Conservation (phyloP, 2,329 filamentous ascomycete genomes). For the Akanthomyces uredinophilus region DNA sequence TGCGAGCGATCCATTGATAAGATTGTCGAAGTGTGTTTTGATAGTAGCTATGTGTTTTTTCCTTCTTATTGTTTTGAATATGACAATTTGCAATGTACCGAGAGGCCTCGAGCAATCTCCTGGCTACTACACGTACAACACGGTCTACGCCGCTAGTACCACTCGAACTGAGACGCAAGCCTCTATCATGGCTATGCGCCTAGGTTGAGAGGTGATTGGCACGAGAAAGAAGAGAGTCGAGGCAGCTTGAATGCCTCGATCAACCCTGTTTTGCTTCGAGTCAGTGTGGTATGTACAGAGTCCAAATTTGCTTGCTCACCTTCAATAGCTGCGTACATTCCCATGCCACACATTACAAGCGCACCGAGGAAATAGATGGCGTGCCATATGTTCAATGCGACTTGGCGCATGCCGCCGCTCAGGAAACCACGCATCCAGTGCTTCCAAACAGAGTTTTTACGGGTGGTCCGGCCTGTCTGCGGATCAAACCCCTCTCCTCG, state of each 20-base stretch:
- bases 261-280: not conserved
- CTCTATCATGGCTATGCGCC: not conserved
- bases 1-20: not conserved
- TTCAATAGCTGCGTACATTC: not conserved
- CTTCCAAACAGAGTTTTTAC: not conserved
- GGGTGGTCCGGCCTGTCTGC: not conserved
- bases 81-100: conserved; percentile 2
- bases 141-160: not conserved
- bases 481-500: conserved; percentile 19
- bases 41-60: conserved; percentile 4
- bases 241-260: conserved; percentile 7
- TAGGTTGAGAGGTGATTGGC: not conserved
- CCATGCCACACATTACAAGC: not conserved
- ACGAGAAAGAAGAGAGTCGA: not conserved
- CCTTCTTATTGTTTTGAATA: not conserved
- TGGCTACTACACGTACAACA: not conserved
- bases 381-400: not conserved
- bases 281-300: not conserved
- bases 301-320: not conserved
- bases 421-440: not conserved
- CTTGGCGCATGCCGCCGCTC: not conserved
- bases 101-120: not conserved
- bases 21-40: conserved; percentile 8
- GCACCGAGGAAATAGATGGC: not conserved
- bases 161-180: not conserved